A percentile compares a stretch with the other conserved stretches of the same genome.
phyloP scores from a whole-genome alignment of 768 basidiomycete species.

The Mycena latifolia region DNA sequence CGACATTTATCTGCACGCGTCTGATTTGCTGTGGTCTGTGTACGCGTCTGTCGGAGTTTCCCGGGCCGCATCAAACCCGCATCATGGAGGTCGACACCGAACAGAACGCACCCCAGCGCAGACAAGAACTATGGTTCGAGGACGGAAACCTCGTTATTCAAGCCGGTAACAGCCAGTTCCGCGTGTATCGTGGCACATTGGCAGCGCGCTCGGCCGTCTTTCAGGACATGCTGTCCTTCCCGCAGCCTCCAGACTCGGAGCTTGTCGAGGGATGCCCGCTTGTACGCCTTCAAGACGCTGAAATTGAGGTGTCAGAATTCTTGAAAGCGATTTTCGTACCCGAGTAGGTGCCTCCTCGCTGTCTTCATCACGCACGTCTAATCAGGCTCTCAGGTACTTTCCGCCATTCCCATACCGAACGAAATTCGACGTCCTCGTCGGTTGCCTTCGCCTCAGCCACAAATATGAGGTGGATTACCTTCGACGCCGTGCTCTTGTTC shows the following conservation, averaged over 20 bases:
- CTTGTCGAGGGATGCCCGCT: conserved; percentile 30
- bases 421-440: not conserved
- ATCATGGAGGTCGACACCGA: no score
- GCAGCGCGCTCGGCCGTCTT: conserved; percentile 34
- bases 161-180: conserved; percentile 21
- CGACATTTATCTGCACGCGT: not conserved
- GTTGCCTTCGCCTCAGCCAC: conserved; percentile 25
- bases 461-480: conserved; percentile 23
- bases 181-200: conserved; percentile 29
- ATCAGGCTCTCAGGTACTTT: conserved; percentile 7
- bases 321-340: conserved; percentile 20
- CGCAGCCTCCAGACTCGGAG: conserved; percentile 23
- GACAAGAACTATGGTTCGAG: no score
- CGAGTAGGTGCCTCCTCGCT: conserved; percentile 3
- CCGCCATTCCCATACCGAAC: conserved; percentile 21
- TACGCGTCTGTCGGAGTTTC: conserved; percentile 1
- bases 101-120: not conserved
- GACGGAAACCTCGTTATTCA: conserved; percentile 17
- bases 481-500: conserved; percentile 18
- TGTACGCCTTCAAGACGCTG: conserved; percentile 14
- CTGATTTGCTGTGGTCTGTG: conserved; percentile 7
- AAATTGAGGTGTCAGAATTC: conserved; percentile 17
- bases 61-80: no score
- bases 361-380: not conserved
- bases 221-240: conserved; percentile 36